Conservation (phyloP, 2,329 filamentous ascomycete species). For the Botrytis aclada region DNA sequence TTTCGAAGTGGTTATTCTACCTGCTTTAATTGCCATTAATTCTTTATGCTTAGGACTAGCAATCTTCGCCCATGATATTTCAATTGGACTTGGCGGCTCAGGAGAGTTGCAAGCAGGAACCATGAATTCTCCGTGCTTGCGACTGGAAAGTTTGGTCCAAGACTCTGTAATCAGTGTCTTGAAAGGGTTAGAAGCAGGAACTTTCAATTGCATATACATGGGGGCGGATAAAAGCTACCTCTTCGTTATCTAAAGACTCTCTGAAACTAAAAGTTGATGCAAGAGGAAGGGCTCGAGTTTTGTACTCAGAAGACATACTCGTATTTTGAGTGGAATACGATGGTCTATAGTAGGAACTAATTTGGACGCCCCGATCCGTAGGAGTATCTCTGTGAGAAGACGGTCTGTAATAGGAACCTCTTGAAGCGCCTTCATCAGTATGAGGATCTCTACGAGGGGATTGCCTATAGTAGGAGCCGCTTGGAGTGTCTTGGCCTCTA, state of each 20-base stretch:
- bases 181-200: background rate
- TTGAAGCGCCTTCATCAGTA: background rate
- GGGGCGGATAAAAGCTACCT: background rate
- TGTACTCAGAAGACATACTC: background rate
- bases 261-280: background rate
- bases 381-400: background rate
- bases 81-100: background rate
- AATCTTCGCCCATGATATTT: conserved; percentile 8
- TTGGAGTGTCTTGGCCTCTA: background rate
- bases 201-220: background rate
- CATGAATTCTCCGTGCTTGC: background rate
- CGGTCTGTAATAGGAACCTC: background rate
- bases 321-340: background rate
- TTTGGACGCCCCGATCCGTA: background rate
- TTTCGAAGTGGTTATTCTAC: background rate
- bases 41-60: conserved; percentile 8
- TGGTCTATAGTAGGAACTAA: background rate
- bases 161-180: background rate
- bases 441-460: background rate
- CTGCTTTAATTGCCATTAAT: background rate
- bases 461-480: background rate
- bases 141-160: background rate
- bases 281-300: background rate
- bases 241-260: background rate
- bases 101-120: background rate